phyloP scores from a whole-genome alignment of 768 basidiomycete genomes.

The Tremella fuciformis region DNA sequence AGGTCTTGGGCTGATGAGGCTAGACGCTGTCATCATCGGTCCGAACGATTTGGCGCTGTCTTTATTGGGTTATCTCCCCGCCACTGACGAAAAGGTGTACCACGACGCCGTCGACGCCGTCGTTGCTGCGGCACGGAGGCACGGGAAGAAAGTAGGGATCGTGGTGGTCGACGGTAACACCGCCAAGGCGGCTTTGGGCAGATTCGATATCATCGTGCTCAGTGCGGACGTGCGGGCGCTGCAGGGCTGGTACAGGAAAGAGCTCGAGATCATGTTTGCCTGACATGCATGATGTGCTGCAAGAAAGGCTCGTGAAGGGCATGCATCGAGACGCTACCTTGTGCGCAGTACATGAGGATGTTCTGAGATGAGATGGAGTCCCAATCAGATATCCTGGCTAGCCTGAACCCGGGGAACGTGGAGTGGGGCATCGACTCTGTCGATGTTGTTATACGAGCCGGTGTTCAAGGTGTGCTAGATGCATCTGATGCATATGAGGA shows the following conservation, averaged over 20 bases:
- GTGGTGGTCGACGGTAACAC: conserved; percentile 21
- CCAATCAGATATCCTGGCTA: conserved; percentile 15
- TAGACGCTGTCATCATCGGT: conserved; percentile 28
- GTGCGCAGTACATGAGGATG: too few relatives aligned
- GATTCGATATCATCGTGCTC: conserved; percentile 29
- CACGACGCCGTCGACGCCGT: conserved; percentile 25
- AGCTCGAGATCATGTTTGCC: too few relatives aligned
- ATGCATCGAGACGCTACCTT: too few relatives aligned
- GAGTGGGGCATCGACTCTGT: conserved; percentile 9
- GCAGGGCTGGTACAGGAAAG: too few relatives aligned
- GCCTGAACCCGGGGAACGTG: conserved; percentile 11
- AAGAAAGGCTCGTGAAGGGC: too few relatives aligned
- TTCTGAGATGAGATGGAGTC: conserved; percentile 29
- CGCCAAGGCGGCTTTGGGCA: conserved; percentile 15
- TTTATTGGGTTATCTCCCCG: conserved; percentile 20
- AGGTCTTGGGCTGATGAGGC: too few relatives aligned
- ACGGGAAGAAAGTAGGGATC: conserved; percentile 14
- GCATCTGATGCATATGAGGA: too few relatives aligned
- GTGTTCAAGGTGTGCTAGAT: neutral
- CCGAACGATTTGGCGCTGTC: conserved; percentile 38
- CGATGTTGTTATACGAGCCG: neutral
- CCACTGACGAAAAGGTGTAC: conserved; percentile 22
- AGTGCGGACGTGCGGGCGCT: conserved; percentile 20
- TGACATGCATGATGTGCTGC: conserved; percentile 8
- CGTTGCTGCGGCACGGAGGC: conserved; percentile 15